These are phyloP conservation scores for Trichoderma sp. DNA, from an alignment of 2,329 filamentous ascomycete species.

Conservation along the genomic window DNA sequence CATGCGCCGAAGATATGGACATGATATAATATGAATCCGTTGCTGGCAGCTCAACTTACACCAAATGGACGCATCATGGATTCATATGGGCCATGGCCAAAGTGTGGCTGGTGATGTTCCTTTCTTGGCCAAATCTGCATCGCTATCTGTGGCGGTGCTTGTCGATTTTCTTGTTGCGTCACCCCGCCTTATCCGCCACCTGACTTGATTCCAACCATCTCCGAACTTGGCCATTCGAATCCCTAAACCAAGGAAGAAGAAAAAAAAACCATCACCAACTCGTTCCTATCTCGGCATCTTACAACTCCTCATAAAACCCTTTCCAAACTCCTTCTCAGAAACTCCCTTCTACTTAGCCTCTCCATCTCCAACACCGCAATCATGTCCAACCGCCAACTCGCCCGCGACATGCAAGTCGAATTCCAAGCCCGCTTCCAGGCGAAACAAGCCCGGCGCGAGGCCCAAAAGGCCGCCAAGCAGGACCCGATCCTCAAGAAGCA, in stretches of 20 bases:
- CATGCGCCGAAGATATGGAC: not conserved
- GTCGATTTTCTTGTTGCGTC: constrained; percentile 17
- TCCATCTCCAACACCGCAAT: not conserved
- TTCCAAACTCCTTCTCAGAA: not conserved
- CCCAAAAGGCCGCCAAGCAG: constrained; percentile 59
- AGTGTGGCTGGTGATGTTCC: constrained; percentile 13
- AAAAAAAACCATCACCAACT: not conserved
- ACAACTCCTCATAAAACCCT: not conserved
- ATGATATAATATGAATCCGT: not conserved
- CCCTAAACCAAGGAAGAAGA: not conserved
- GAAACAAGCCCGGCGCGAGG: constrained; percentile 60
- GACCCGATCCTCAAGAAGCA: constrained; percentile 61
- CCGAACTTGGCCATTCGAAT: not conserved
- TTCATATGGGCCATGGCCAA: no score
- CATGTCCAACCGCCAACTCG: constrained; percentile 59
- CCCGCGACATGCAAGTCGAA: constrained; percentile 61
- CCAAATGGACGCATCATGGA: not conserved
- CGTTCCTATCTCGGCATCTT: not conserved
- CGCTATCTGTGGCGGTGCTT: constrained; percentile 14
- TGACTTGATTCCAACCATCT: not conserved
- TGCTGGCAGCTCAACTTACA: not conserved
- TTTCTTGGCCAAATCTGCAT: not conserved
- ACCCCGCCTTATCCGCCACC: constrained; percentile 20
- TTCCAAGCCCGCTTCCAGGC: constrained; percentile 63
- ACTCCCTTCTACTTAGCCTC: no score